Base-by-base conservation (phyloP, 2,329 filamentous ascomycete genomes). In the Colletotrichum sp. region DNA sequence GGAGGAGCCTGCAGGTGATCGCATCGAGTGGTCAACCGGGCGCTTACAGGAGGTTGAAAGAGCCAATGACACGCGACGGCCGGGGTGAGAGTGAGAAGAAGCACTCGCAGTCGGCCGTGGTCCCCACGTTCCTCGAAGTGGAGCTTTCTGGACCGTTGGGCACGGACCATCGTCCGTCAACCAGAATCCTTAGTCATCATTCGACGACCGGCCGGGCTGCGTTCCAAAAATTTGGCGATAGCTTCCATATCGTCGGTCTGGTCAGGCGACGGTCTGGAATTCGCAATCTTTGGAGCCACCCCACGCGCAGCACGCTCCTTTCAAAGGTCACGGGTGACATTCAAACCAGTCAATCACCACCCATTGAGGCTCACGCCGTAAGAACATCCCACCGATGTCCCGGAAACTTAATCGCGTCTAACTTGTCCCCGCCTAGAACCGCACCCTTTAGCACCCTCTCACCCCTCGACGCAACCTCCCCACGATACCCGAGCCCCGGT, bases 1-100 rank as follows among this genome's bases (percentile, higher is more conserved):
- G 69, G 74, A 68, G 44, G 55, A 69, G 68, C 69, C 67, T 75
- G 77, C 75, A 78, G 75, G 64, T 57, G 69, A 75, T 69, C 75
- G 75, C 75, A 77, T 62, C 64, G 60, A 78, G 65, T 77, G 77
- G 77, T 72, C 75, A 65, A 75, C 55, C 52, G 72, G 77, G 77
- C 77, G 77, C 77, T 78, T 78, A 78, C 60, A 74, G 32, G 75
- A 75, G 39, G 71, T 72, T 55, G 69, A 67, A 64, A n/a, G 59
- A 69, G 39, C 77, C 77, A 78, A 78, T 78, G 64, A 64, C 9
- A 55, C 15, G 63, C n/a, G 12, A 18, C 32, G 64, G 70, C 64
- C 36, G 44, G 44, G 70, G 57, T 60, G 52, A 62, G 13, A 57
- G 34, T n/a, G 36, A 69, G 28, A 52, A 21, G 34, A 44, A 52